Conservation (phyloP, 2,329 filamentous ascomycete species). For the Pseudogymnoascus sp. region DNA sequence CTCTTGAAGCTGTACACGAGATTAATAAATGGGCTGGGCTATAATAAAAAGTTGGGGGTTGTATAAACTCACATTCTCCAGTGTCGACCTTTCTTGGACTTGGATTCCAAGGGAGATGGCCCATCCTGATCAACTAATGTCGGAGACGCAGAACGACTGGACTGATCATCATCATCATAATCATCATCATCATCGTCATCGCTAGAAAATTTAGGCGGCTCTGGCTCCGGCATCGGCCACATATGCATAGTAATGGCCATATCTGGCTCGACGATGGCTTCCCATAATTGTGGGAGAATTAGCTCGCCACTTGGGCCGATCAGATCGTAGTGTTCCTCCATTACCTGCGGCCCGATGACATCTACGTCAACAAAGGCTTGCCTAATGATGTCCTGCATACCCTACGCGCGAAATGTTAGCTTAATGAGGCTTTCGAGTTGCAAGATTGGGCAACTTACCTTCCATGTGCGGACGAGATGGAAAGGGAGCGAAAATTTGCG, state of each 20-base stretch:
- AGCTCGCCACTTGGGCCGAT: slow-evolving; percentile 65
- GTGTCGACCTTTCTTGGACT: neutral
- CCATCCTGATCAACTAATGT: neutral
- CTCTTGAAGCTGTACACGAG: neutral
- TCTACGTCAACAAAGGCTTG: slow-evolving; percentile 76
- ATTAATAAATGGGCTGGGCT: neutral
- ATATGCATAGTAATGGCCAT: slow-evolving; percentile 60
- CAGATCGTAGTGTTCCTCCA: slow-evolving; percentile 73
- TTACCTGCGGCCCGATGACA: slow-evolving; percentile 59
- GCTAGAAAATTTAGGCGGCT: no score
- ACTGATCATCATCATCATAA: neutral
- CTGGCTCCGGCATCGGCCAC: slow-evolving; percentile 48
- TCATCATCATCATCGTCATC: neutral
- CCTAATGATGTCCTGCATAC: slow-evolving; percentile 76
- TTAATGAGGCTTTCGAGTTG: slow-evolving; percentile 11
- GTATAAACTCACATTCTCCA: neutral
- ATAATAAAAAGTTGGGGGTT: neutral
- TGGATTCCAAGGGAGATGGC: neutral
- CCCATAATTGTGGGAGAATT: slow-evolving; percentile 71
- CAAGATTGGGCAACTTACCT: slow-evolving; percentile 6
- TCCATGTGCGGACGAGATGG: slow-evolving; percentile 72
- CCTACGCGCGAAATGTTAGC: slow-evolving; percentile 39
- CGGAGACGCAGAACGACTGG: neutral
- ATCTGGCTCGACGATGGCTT: slow-evolving; percentile 70
- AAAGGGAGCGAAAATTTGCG: slow-evolving; percentile 87